These are phyloP conservation scores for Rossbeevera mucosa DNA, from an alignment of 768 basidiomycete genomes.

Conservation along the genomic window DNA sequence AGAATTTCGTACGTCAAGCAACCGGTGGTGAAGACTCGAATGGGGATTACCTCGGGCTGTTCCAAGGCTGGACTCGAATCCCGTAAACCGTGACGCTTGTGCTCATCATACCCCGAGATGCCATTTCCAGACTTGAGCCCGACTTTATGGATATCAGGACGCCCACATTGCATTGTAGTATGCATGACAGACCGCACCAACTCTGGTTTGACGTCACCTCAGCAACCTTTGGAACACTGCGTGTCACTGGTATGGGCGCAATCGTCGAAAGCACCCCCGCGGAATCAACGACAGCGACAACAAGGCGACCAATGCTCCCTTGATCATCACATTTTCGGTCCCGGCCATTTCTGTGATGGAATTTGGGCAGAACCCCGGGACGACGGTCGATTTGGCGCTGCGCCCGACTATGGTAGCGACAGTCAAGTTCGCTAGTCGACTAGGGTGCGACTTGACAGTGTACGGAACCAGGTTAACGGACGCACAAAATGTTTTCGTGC, in stretches of 20 bases:
- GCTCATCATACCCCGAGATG: slow-evolving; percentile 30
- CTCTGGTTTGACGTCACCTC: slow-evolving; percentile 18
- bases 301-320: slow-evolving; percentile 4
- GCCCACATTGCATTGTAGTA: slow-evolving; percentile 19
- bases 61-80: slow-evolving; percentile 28
- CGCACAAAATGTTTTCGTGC: slow-evolving; percentile 13
- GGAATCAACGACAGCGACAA: neutral
- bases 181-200: slow-evolving; percentile 4
- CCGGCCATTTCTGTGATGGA: slow-evolving; percentile 9
- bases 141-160: slow-evolving; percentile 4
- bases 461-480: slow-evolving; percentile 15
- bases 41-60: slow-evolving; percentile 5
- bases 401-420: slow-evolving; percentile 8
- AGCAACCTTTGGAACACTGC: slow-evolving; percentile 20
- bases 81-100: slow-evolving; percentile 30
- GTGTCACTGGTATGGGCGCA: slow-evolving; percentile 11
- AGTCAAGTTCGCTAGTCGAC: slow-evolving; percentile 2
- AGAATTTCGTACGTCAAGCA: neutral
- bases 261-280: slow-evolving; percentile 3
- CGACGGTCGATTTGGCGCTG: slow-evolving; percentile 16
- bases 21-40: neutral
- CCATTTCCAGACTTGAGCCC: slow-evolving; percentile 12
- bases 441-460: slow-evolving; percentile 16
- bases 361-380: slow-evolving; percentile 2
- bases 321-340: slow-evolving; percentile 22